Percentiles rank a stretch among this genome's conserved stretches.
These are phyloP conservation scores for Oryza coarctata DNA, from an alignment of 176 grass and related monocot species.

Conservation along the genomic window DNA sequence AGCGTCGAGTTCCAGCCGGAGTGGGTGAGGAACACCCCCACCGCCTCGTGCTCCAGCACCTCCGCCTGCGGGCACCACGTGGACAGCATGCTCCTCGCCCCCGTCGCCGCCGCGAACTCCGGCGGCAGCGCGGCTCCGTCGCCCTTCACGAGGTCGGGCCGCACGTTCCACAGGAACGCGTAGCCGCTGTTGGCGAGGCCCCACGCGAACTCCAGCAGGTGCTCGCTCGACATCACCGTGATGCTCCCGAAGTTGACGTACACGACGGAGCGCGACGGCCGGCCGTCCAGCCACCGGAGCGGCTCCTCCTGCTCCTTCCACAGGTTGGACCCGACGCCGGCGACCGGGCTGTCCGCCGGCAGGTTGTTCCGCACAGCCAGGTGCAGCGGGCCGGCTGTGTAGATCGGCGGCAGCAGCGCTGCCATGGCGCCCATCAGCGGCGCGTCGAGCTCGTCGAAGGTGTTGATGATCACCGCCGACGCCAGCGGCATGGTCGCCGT, in stretches of 20 bases:
- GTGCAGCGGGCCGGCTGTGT: slow-evolving; percentile 37
- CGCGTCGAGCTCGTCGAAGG: slow-evolving; percentile 51
- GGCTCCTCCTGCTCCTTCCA: too few relatives aligned
- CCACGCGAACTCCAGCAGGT: too few relatives aligned
- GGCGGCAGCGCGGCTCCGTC: slow-evolving; percentile 8
- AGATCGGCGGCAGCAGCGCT: neutral
- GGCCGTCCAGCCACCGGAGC: too few relatives aligned
- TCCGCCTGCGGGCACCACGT: too few relatives aligned
- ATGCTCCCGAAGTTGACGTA: too few relatives aligned
- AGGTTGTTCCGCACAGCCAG: slow-evolving; percentile 30
- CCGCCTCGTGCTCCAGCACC: too few relatives aligned
- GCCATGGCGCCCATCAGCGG: slow-evolving; percentile 10
- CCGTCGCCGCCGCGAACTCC: slow-evolving; percentile 16
- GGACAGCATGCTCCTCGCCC: neutral
- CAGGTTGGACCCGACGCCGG: slow-evolving; percentile 22
- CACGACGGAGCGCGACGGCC: too few relatives aligned
- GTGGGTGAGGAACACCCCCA: too few relatives aligned
- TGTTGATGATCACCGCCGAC: slow-evolving; percentile 43
- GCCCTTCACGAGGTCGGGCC: slow-evolving; percentile 46
- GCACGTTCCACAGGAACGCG: slow-evolving; percentile 53
- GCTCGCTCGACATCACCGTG: too few relatives aligned
- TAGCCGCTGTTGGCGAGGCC: slow-evolving; percentile 46
- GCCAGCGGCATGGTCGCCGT: slow-evolving; percentile 34
- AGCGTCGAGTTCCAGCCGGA: too few relatives aligned
- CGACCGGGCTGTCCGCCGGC: slow-evolving; percentile 13